phyloP scores from a whole-genome alignment of 225 moss, liverwort and hornwort species.

The Pseudisothecium myosuroides region DNA sequence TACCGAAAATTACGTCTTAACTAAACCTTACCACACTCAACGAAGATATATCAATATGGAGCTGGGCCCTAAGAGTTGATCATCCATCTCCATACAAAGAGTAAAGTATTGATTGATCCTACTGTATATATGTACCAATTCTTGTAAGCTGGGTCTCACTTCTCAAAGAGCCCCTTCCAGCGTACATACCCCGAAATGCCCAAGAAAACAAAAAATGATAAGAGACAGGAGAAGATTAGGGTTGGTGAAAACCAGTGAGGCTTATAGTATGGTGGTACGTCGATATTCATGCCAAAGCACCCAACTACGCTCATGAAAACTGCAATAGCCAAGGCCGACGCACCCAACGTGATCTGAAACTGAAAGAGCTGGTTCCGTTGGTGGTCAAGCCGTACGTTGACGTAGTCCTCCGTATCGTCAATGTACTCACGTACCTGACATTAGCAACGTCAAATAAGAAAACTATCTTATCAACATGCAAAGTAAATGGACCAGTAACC shows the following conservation, averaged over 20 bases:
- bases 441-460: neutral
- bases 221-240: neutral
- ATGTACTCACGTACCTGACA: conserved; percentile 76
- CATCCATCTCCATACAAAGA: neutral
- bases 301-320: conserved; percentile 33
- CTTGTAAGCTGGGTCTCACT: conserved; percentile 18
- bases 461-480: neutral
- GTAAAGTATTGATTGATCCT: neutral
- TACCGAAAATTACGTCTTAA: neutral
- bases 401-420: conserved; percentile 81
- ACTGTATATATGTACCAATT: neutral
- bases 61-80: neutral
- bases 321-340: conserved; percentile 41
- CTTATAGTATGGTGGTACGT: conserved; percentile 2
- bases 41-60: neutral
- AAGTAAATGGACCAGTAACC: neutral
- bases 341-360: conserved; percentile 76
- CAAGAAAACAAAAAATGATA: conserved; percentile 17
- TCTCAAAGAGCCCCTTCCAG: conserved; percentile 83
- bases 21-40: neutral
- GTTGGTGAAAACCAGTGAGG: conserved; percentile 24
- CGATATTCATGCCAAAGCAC: conserved; percentile 61
- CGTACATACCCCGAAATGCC: conserved; percentile 47
- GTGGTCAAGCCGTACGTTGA: conserved; percentile 87
- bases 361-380: conserved; percentile 87